Percentiles rank a stretch among this genome's conserved stretches.
Conservation (phyloP, 2,329 filamentous ascomycete genomes). For the Ophiostoma montium region DNA sequence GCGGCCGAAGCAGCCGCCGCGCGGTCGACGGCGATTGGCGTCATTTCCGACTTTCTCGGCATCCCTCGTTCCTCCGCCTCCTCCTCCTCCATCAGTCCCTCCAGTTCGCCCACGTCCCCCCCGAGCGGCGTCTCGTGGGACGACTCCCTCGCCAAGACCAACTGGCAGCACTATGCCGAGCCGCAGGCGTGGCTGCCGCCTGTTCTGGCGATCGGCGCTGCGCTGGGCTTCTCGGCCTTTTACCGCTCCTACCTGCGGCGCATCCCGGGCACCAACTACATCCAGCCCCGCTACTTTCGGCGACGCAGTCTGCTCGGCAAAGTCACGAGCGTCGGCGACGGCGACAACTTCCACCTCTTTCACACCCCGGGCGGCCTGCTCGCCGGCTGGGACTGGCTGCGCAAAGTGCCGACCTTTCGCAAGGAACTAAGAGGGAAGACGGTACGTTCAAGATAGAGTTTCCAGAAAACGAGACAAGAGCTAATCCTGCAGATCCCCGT, state of each 20-base stretch:
- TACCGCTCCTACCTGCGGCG: constrained; percentile 71
- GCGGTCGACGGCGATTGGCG: background rate
- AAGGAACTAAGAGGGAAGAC: constrained; percentile 63
- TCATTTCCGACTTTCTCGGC: background rate
- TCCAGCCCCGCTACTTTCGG: constrained; percentile 62
- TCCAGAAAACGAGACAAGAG: background rate
- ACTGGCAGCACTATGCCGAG: constrained; percentile 41
- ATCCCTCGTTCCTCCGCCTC: background rate
- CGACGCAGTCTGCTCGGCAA: constrained; percentile 64
- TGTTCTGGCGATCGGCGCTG: constrained; percentile 38
- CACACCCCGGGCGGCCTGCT: constrained; percentile 86
- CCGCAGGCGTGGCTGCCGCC: constrained; percentile 40
- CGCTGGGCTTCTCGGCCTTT: constrained; percentile 39
- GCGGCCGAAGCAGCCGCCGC: background rate
- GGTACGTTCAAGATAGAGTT: constrained; percentile 30
- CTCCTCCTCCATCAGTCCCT: background rate
- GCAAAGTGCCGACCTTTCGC: constrained; percentile 55
- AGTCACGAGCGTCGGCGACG: constrained; percentile 91
- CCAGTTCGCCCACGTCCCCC: background rate
- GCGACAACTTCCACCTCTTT: constrained; percentile 86
- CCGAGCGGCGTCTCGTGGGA: constrained; percentile 21
- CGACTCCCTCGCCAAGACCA: constrained; percentile 28
- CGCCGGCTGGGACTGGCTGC: constrained; percentile 85
- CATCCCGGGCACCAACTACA: constrained; percentile 62
- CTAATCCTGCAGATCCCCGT: constrained; percentile 57